Conservation (phyloP, 345 rosid species). For the Hibiscus trionum region DNA sequence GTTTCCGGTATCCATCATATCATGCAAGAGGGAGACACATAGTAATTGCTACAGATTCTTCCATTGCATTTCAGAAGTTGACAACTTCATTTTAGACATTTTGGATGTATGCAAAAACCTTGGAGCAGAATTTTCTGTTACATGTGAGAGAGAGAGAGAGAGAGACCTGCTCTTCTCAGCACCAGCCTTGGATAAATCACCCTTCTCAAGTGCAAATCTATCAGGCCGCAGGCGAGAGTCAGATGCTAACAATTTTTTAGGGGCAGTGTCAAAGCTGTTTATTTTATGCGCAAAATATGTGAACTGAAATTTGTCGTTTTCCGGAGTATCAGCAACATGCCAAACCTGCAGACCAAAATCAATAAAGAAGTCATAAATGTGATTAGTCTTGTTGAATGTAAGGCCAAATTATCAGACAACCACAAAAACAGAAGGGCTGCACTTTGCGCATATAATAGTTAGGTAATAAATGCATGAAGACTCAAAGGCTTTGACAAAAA, state of each 20-base stretch:
- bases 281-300: conserved; percentile 77
- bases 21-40: not conserved
- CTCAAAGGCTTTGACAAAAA: not conserved
- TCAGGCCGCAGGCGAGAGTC: conserved; percentile 87
- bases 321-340: conserved; percentile 70
- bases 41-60: not conserved
- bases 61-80: not conserved
- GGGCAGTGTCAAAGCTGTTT: conserved; percentile 79
- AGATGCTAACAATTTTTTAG: conserved; percentile 63
- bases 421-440: not conserved
- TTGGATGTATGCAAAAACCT: not conserved
- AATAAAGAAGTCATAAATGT: conserved; percentile 1
- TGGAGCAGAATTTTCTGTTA: not conserved
- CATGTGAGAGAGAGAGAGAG: not conserved
- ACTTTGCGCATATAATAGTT: not conserved
- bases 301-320: conserved; percentile 62
- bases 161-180: conserved; percentile 60
- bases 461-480: not conserved
- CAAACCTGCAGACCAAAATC: conserved; percentile 46
- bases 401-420: not conserved
- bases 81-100: not conserved
- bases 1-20: not conserved
- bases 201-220: conserved; percentile 70
- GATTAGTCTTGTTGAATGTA: not conserved
- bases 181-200: conserved; percentile 67